Percentiles rank a stretch among this genome's conserved stretches.
These are phyloP conservation scores for Prunus padus DNA, from an alignment of 306 rosid genomes.

Conservation along the genomic window DNA sequence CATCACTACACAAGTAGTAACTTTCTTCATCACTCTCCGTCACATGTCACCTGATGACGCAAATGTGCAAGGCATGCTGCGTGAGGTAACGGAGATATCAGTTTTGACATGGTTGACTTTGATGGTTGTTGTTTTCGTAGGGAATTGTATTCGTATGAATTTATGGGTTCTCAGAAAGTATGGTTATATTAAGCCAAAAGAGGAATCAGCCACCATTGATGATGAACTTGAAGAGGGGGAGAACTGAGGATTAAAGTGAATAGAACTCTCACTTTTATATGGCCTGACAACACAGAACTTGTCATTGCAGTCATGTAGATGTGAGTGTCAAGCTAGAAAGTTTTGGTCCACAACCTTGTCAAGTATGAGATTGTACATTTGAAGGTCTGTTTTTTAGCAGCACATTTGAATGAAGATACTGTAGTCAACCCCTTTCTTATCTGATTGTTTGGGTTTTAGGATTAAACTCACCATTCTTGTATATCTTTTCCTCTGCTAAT, in stretches of 20 bases:
- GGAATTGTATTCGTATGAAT: conserved; percentile 30
- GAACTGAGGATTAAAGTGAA: neutral
- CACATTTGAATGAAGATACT: conserved; percentile 2
- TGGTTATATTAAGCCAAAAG: conserved; percentile 25
- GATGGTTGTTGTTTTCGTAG: conserved; percentile 22
- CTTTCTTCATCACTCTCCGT: conserved; percentile 27
- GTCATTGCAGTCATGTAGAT: neutral
- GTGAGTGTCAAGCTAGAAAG: neutral
- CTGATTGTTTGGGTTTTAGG: neutral
- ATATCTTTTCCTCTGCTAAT: neutral
- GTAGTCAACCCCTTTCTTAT: neutral
- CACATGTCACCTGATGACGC: conserved; percentile 18
- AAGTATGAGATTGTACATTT: neutral
- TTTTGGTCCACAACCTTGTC: neutral
- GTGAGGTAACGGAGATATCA: conserved; percentile 16
- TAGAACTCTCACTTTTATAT: neutral
- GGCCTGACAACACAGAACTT: neutral
- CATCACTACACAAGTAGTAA: conserved; percentile 19
- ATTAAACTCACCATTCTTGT: neutral
- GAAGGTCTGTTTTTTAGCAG: neutral
- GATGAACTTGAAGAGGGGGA: conserved; percentile 24
- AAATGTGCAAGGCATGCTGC: neutral
- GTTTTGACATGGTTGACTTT: conserved; percentile 24
- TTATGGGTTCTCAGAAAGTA: conserved; percentile 36
- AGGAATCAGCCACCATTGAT: conserved; percentile 2